Evolutionary conservation across 805 yeast species (phyloP), one percentile per base, ranked within the genome.

Genomic region (Pichia gijzeniarum): DNA sequence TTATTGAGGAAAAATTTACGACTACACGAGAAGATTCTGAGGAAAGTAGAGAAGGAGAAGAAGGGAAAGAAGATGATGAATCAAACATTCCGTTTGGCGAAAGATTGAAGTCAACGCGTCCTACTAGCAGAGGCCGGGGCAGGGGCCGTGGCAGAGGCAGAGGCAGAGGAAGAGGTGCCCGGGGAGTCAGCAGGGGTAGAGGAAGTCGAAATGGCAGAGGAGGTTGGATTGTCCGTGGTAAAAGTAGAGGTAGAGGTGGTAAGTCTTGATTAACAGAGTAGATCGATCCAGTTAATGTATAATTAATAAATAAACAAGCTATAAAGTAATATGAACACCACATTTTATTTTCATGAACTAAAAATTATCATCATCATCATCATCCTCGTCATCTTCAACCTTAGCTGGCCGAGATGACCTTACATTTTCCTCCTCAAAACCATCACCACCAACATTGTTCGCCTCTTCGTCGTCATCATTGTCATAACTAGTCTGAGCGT

Each of bases 401-500:
- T 41, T 41, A 4, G 22, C 27, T 17, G 35, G 35, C 8, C 20
- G 35, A 5, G 31, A 13, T 5, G 22, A 9, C 35, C 28, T 41
- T 9, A 35, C 14, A 3, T 37, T 31, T 17, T 21, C 28, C 43
- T 36, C 28, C 10, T 25, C 28, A 25, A 25, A 25, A 10, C 10
- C 40, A 30, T 42, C 27, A 19, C 12, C 25, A 17, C 39, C 30
- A 45, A 13, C 30, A n/a, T 33, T 35, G 20, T 25, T 33, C 14
- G 32, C 42, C 34, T 43, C 36, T 9, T 44, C 47, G 33, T 30
- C 43, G 13, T 39, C 47, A n/a, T 38, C 34, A 38, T 50, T 60
- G 19, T 43, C 48, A n/a, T 38, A 36, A n/a, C 46, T 51, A 17
- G 35, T 46, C 9, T 47, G 51, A 8, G 44, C 54, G 7, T 33